Evolutionary conservation across 345 rosid species (phyloP).

Genomic region (Aquilaria malaccensis): DNA sequence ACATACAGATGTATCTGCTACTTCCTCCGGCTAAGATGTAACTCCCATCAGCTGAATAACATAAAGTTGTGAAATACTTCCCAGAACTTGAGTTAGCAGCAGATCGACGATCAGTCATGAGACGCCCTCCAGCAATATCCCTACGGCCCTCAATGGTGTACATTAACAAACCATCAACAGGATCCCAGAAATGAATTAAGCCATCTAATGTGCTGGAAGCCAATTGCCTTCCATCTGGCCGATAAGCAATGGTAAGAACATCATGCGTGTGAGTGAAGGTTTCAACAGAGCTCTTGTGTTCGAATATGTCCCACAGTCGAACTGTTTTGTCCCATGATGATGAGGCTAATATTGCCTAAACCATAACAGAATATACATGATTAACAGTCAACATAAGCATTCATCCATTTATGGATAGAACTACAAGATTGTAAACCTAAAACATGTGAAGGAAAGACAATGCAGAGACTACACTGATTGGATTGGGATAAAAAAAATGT

Average conservation of each 20-base stretch:
- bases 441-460: conserved; percentile 1
- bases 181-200: conserved; percentile 95
- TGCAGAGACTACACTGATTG: conserved; percentile 1
- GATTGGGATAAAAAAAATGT: not conserved
- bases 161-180: conserved; percentile 78
- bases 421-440: not conserved
- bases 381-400: not conserved
- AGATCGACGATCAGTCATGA: conserved; percentile 82
- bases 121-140: conserved; percentile 94
- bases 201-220: conserved; percentile 95
- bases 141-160: conserved; percentile 94
- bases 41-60: conserved; percentile 96
- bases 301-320: conserved; percentile 89
- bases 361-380: conserved; percentile 7
- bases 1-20: conserved; percentile 96
- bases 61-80: conserved; percentile 83
- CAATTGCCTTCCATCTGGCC: conserved; percentile 93
- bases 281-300: conserved; percentile 86
- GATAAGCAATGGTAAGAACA: conserved; percentile 80
- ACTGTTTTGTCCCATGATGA: conserved; percentile 98
- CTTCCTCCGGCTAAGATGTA: conserved; percentile 89
- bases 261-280: conserved; percentile 85
- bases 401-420: not conserved
- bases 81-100: conserved; percentile 96
- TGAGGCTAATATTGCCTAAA: conserved; percentile 73